A percentile compares a stretch with the other conserved stretches of the same genome.
These are phyloP conservation scores for Monosporozyma solicola DNA, from an alignment of 805 yeast genomes.

Conservation along the genomic window DNA sequence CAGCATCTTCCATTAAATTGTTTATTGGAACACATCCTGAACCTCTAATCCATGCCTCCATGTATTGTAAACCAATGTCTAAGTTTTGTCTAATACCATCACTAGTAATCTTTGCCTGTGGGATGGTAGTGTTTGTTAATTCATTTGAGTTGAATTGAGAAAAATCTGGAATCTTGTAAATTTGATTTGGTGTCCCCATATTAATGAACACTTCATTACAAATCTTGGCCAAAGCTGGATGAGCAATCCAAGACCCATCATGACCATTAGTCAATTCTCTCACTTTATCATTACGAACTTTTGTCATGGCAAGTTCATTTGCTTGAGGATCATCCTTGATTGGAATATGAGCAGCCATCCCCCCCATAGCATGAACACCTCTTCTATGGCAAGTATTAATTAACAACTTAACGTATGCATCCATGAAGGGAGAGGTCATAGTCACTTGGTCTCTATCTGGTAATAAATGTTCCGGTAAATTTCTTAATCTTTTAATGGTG, in stretches of 20 bases:
- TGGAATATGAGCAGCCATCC: conserved; percentile 85
- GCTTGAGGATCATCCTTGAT: conserved; percentile 60
- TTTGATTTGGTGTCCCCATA: conserved; percentile 80
- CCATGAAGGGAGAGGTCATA: conserved; percentile 76
- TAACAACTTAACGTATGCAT: conserved; percentile 62
- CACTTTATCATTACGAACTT: conserved; percentile 65
- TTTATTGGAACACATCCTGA: conserved; percentile 81
- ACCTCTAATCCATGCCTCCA: conserved; percentile 82
- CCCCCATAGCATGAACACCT: conserved; percentile 83
- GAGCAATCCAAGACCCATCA: conserved; percentile 88
- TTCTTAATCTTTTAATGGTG: conserved; percentile 66
- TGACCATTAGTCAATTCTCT: conserved; percentile 73
- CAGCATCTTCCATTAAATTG: conserved; percentile 83
- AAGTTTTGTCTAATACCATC: conserved; percentile 64
- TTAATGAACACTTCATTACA: conserved; percentile 65
- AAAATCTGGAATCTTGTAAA: conserved; percentile 39
- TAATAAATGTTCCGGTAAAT: conserved; percentile 53
- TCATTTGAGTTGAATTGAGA: conserved; percentile 33
- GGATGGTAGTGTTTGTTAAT: conserved; percentile 55
- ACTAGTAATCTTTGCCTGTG: conserved; percentile 55
- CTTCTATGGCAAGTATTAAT: conserved; percentile 68
- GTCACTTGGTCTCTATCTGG: conserved; percentile 78
- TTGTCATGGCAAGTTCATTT: conserved; percentile 59
- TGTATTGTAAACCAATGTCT: conserved; percentile 67
- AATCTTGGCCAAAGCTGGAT: conserved; percentile 69